Conservation (phyloP, 2,329 filamentous ascomycete genomes). For the Cladosporium velox region DNA sequence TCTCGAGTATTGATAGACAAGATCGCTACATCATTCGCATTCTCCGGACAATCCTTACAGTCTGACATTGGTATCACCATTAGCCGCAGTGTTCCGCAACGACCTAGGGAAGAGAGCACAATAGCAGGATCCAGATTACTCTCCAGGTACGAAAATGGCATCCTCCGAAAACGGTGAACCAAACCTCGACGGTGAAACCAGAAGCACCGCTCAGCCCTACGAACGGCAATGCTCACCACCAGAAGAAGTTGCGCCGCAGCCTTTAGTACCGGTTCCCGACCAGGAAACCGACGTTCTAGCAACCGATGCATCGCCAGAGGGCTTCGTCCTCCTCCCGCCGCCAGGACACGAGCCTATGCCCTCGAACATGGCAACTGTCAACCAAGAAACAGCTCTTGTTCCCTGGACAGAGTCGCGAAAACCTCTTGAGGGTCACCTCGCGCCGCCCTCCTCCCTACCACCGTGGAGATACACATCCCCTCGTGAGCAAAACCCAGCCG, state of each 20-base stretch:
- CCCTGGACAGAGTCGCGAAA: background rate
- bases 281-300: background rate
- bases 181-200: background rate
- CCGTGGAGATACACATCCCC: constrained; percentile 6
- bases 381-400: background rate
- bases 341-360: background rate
- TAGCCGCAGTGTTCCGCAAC: background rate
- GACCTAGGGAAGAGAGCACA: background rate
- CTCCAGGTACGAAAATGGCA: background rate
- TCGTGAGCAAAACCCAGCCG: background rate
- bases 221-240: background rate
- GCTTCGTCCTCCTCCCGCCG: background rate
- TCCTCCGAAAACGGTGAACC: background rate
- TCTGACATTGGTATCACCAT: background rate
- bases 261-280: background rate
- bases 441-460: constrained; percentile 1
- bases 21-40: background rate
- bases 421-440: background rate
- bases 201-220: background rate
- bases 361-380: background rate
- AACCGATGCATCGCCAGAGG: background rate
- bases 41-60: background rate
- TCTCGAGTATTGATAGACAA: background rate
- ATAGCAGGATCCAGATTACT: background rate
- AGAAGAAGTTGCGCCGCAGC: background rate